Evolutionary conservation across 306 rosid species (phyloP).

Genomic region (barrel medic (Medicago truncatula)): MtrunA17r5.0-ANR NC_053043.1:21533501-21534000

Average conservation of each 20-base stretch:
- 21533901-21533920: too few species aligned
- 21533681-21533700: slow-evolving; percentile 24
- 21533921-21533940: too few species aligned
- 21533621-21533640: slow-evolving; percentile 35
- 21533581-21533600: slow-evolving; percentile 41
- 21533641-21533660: neutral
- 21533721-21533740: neutral
- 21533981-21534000: too few species aligned
- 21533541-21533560: neutral
- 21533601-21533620: neutral
- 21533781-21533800: too few species aligned
- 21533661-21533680: slow-evolving; percentile 31
- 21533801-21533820: too few species aligned
- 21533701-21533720: slow-evolving; percentile 6
- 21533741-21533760: neutral
- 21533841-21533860: too few species aligned
- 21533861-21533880: too few species aligned
- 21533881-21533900: too few species aligned
- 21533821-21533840: too few species aligned
- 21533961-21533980: too few species aligned
- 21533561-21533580: neutral
- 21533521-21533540: neutral
- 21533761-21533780: too few species aligned
- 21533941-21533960: too few species aligned
- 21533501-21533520: slow-evolving; percentile 6